A percentile compares a stretch with the other conserved stretches of the same genome.
Conservation (phyloP, 2,329 filamentous ascomycete genomes). For the Pezicula neosporulosa region DNA sequence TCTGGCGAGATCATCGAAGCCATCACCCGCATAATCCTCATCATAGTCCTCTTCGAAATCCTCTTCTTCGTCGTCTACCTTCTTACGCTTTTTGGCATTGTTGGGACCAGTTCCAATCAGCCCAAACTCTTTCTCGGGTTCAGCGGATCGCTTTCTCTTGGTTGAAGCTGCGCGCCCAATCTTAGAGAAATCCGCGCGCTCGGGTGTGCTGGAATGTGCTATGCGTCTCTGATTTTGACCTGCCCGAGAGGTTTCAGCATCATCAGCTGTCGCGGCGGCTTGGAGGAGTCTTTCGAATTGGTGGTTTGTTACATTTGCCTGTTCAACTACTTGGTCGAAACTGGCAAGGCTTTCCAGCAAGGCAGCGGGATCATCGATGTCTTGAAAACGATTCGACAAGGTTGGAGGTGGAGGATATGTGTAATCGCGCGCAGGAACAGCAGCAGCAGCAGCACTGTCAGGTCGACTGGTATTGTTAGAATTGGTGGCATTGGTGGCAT, state of each 20-base stretch:
- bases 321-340: conserved; percentile 12
- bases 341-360: conserved; percentile 22
- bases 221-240: background rate
- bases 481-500: no score
- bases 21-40: conserved; percentile 5
- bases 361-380: conserved; percentile 18
- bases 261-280: conserved; percentile 22
- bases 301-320: conserved; percentile 11
- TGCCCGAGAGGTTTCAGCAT: conserved; percentile 4
- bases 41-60: conserved; percentile 1
- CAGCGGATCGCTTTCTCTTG: background rate
- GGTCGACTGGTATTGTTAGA: no score
- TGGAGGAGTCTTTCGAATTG: conserved; percentile 23
- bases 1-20: conserved; percentile 13
- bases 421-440: no score
- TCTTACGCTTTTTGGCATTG: background rate
- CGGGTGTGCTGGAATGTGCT: background rate
- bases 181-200: background rate
- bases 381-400: conserved; percentile 11
- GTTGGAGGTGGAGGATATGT: no score
- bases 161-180: background rate
- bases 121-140: background rate
- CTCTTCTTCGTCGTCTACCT: conserved; percentile 8
- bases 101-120: background rate
- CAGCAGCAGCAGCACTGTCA: no score